Evolutionary conservation across 495 filamentous ascomycete species (phyloP).

Genomic region (Neurospora hispaniola): DNA sequence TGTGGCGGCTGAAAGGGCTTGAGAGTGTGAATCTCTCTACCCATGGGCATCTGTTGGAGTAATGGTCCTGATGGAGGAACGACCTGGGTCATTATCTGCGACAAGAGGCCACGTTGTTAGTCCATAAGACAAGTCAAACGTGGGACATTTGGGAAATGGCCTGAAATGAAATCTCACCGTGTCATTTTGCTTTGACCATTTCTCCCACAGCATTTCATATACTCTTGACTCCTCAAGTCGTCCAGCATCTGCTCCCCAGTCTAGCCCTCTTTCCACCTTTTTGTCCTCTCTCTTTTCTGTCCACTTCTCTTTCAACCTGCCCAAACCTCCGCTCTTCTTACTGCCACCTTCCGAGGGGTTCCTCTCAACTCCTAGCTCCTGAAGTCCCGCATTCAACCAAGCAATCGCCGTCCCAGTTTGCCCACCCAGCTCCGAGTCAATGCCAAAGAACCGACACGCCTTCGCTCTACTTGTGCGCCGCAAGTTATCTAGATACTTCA

Average conservation of each 20-base stretch:
- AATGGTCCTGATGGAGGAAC: constrained; percentile 61
- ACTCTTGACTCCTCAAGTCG: constrained; percentile 75
- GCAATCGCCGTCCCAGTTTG: constrained; percentile 73
- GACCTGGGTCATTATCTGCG: constrained; percentile 69
- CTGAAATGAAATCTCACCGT: constrained; percentile 47
- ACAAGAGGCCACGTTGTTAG: neutral
- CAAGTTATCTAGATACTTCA: constrained; percentile 64
- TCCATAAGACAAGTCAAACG: neutral
- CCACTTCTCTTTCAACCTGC: constrained; percentile 62
- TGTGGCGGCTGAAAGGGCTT: constrained; percentile 47
- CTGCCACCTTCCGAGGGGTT: constrained; percentile 12
- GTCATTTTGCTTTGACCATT: constrained; percentile 90
- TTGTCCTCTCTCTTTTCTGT: constrained; percentile 56
- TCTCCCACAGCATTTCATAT: constrained; percentile 73
- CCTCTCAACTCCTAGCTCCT: constrained; percentile 52
- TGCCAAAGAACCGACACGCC: constrained; percentile 79
- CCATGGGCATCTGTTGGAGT: constrained; percentile 68
- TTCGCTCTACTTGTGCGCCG: constrained; percentile 63
- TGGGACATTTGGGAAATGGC: neutral
- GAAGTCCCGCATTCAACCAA: constrained; percentile 66
- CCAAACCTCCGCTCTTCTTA: constrained; percentile 44
- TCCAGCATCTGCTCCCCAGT: constrained; percentile 78
- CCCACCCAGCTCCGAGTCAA: constrained; percentile 75
- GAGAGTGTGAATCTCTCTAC: constrained; percentile 70
- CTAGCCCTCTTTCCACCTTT: constrained; percentile 54